Evolutionary conservation across 192 early-diverging fungal species (phyloP).

Genomic region (Coemansia guatemalensis): DNA sequence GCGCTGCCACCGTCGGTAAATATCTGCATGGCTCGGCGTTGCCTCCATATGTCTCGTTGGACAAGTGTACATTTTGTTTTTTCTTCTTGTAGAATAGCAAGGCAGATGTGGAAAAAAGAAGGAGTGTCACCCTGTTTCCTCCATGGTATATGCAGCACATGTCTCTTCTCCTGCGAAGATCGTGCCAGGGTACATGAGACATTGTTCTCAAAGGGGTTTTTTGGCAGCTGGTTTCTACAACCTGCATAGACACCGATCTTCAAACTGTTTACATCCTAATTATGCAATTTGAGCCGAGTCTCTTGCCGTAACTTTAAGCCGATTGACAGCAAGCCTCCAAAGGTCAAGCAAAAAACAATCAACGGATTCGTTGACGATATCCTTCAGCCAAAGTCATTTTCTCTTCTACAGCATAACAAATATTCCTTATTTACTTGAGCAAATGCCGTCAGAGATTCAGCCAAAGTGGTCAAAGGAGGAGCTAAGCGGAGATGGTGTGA

Average conservation of each 20-base stretch:
- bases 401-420: not conserved
- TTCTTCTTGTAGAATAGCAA: not conserved
- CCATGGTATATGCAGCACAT: too few relatives aligned
- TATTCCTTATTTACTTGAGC: not conserved
- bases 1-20: slow-evolving; percentile 18
- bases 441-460: slow-evolving; percentile 27
- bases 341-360: too few relatives aligned
- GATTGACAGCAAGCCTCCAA: too few relatives aligned
- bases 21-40: not conserved
- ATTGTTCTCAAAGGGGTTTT: too few relatives aligned
- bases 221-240: not conserved
- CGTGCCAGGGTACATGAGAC: too few relatives aligned
- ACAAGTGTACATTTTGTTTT: slow-evolving; percentile 8
- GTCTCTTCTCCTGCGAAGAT: too few relatives aligned
- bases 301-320: too few relatives aligned
- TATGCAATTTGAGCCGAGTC: not conserved
- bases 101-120: not conserved
- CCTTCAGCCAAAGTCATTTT: not conserved
- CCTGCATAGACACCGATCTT: not conserved
- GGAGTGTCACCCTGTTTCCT: too few relatives aligned
- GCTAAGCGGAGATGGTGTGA: slow-evolving; percentile 61
- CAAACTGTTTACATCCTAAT: too few relatives aligned
- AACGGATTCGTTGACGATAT: not conserved
- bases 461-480: slow-evolving; percentile 64
- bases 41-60: not conserved